Percentiles rank a stretch among this genome's conserved stretches.
These are phyloP conservation scores for Nicotiana obtusifolia DNA, from an alignment of 257 asterid genomes.

Conservation along the genomic window DNA sequence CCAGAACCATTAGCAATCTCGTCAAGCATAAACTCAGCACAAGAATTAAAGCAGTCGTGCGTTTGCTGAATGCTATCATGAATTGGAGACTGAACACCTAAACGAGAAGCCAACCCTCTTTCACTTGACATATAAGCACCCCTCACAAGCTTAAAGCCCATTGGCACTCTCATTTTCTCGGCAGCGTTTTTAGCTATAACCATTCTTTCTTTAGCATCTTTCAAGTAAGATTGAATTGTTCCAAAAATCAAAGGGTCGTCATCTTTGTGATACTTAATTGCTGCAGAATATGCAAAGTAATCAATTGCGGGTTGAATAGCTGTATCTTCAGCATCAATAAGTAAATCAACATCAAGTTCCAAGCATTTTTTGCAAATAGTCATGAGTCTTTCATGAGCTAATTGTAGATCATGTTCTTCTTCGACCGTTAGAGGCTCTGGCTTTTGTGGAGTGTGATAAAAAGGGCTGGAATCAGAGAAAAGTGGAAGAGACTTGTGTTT, in stretches of 20 bases:
- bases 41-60: slow-evolving; percentile 48
- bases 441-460: slow-evolving; percentile 49
- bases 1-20: slow-evolving; percentile 52
- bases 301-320: slow-evolving; percentile 74
- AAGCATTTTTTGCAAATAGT: slow-evolving; percentile 39
- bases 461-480: slow-evolving; percentile 57
- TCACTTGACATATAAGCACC: slow-evolving; percentile 81
- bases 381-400: slow-evolving; percentile 39
- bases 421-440: slow-evolving; percentile 47
- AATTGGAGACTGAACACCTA: slow-evolving; percentile 50
- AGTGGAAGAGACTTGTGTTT: slow-evolving; percentile 51
- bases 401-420: slow-evolving; percentile 51
- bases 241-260: slow-evolving; percentile 54
- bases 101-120: slow-evolving; percentile 27
- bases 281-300: slow-evolving; percentile 59
- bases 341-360: slow-evolving; percentile 38
- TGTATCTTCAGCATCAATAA: slow-evolving; percentile 88
- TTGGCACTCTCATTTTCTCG: slow-evolving; percentile 36
- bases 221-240: slow-evolving; percentile 72
- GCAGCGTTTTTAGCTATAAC: slow-evolving; percentile 49
- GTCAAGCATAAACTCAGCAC: slow-evolving; percentile 51
- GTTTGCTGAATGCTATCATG: slow-evolving; percentile 48
- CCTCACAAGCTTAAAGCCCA: slow-evolving; percentile 77
- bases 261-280: slow-evolving; percentile 29
- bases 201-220: slow-evolving; percentile 56